phyloP scores from a whole-genome alignment of 2,329 filamentous ascomycete genomes.

The Microcyclospora tardicrescens region DNA sequence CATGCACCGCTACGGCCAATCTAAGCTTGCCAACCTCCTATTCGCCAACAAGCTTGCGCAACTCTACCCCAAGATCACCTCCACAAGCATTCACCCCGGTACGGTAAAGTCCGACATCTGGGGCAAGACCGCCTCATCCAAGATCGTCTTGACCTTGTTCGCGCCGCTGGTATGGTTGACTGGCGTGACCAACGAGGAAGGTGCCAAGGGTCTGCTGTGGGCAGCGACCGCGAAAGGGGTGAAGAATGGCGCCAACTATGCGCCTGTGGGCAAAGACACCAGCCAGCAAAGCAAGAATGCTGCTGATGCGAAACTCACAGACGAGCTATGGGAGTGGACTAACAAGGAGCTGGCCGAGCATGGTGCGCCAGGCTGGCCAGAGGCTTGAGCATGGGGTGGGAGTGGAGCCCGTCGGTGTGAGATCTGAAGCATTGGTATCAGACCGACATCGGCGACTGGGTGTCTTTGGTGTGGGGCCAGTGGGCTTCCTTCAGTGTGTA shows the following conservation, averaged over 20 bases:
- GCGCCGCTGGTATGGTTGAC: slow-evolving; percentile 2
- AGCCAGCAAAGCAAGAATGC: slow-evolving; percentile 8
- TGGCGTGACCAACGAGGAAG: slow-evolving; percentile 12
- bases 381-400: too few relatives aligned
- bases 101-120: slow-evolving; percentile 33
- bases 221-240: slow-evolving; percentile 26
- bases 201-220: slow-evolving; percentile 33
- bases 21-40: slow-evolving; percentile 39
- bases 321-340: slow-evolving; percentile 28
- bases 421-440: too few relatives aligned
- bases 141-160: slow-evolving; percentile 5
- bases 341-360: slow-evolving; percentile 3
- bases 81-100: slow-evolving; percentile 36
- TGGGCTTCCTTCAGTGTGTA: too few relatives aligned
- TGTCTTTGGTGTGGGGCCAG: too few relatives aligned
- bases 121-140: slow-evolving; percentile 6
- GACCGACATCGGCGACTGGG: too few relatives aligned
- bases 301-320: slow-evolving; percentile 16
- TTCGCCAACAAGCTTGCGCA: slow-evolving; percentile 31
- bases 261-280: slow-evolving; percentile 23
- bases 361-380: not conserved
- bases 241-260: slow-evolving; percentile 32
- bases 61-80: slow-evolving; percentile 33
- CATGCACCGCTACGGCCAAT: slow-evolving; percentile 32
- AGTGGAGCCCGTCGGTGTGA: too few relatives aligned